A percentile compares a stretch with the other conserved stretches of the same genome.
These are phyloP conservation scores for Pinus taeda DNA, from an alignment of 75 land plant species.

Conservation along the genomic window DNA sequence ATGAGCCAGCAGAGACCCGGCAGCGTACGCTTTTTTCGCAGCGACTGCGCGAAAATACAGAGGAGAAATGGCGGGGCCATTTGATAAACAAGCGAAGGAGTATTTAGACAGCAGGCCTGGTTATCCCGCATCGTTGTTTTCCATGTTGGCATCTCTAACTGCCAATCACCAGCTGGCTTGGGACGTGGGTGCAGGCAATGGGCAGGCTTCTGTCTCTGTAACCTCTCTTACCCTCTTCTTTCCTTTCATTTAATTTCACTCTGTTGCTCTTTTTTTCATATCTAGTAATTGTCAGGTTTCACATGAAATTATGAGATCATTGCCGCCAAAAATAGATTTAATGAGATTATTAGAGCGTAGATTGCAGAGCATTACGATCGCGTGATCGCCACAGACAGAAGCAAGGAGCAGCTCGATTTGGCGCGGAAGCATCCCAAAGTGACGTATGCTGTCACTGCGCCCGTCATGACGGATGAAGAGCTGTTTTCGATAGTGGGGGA, in stretches of 20 bases:
- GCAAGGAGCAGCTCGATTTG: slow-evolving; percentile 17
- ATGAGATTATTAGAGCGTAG: neutral
- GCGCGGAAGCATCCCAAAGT: slow-evolving; percentile 20
- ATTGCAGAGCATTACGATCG: slow-evolving; percentile 26
- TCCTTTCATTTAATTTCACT: no score
- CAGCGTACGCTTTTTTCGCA: no score
- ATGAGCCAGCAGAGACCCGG: no score
- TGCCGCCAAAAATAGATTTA: neutral
- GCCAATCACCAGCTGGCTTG: slow-evolving; percentile 32
- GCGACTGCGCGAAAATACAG: no score
- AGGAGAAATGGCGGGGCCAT: slow-evolving; percentile 22
- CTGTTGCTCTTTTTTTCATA: neutral
- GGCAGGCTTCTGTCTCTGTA: slow-evolving; percentile 48
- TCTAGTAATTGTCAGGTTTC: no score
- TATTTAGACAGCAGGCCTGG: slow-evolving; percentile 35
- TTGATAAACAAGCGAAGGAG: slow-evolving; percentile 36
- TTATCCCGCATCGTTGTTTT: slow-evolving; percentile 31
- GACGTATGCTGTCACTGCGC: slow-evolving; percentile 6
- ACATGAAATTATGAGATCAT: no score
- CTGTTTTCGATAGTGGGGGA: slow-evolving; percentile 3
- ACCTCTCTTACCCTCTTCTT: neutral
- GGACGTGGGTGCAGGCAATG: slow-evolving; percentile 60
- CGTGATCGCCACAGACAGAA: slow-evolving; percentile 36
- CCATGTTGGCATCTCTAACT: slow-evolving; percentile 30
- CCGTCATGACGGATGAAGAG: neutral